phyloP scores from a whole-genome alignment of 495 filamentous ascomycete species.

The Tuber magnatum region DNA sequence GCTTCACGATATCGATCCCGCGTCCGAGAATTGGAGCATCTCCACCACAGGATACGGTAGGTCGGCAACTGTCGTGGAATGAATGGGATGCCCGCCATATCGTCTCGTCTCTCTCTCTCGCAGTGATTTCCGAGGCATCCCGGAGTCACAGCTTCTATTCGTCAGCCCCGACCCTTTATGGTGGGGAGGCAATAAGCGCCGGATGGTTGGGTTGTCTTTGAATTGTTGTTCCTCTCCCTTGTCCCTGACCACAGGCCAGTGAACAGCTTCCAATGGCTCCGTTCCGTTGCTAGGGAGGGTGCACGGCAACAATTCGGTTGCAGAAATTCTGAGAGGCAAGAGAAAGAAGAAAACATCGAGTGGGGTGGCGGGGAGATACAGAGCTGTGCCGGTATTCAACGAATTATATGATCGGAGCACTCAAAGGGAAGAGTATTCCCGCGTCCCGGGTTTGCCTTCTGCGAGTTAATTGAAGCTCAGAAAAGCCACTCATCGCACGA shows the following conservation, averaged over 20 bases:
- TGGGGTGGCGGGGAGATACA: not conserved
- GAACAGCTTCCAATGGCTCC: not conserved
- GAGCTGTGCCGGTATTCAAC: no score
- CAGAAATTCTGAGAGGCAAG: not conserved
- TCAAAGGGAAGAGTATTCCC: not conserved
- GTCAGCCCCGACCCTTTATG: not conserved
- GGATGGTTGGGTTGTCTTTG: not conserved
- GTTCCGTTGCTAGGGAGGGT: not conserved
- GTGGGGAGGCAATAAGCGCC: not conserved
- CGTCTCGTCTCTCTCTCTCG: not conserved
- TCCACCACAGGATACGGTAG: not conserved
- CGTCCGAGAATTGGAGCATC: not conserved
- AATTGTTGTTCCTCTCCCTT: not conserved
- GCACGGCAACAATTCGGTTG: not conserved
- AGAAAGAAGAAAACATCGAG: not conserved
- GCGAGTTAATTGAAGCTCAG: not conserved
- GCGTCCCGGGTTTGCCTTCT: not conserved
- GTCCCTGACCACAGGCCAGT: not conserved
- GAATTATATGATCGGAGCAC: not conserved
- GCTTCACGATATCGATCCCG: constrained; percentile 1
- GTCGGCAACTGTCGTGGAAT: not conserved
- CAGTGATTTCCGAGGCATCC: not conserved
- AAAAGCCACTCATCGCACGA: not conserved
- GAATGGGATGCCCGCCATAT: not conserved
- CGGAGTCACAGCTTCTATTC: not conserved